phyloP scores from a whole-genome alignment of 352 stramenopile species.

The Peronospora tabacina region DNA sequence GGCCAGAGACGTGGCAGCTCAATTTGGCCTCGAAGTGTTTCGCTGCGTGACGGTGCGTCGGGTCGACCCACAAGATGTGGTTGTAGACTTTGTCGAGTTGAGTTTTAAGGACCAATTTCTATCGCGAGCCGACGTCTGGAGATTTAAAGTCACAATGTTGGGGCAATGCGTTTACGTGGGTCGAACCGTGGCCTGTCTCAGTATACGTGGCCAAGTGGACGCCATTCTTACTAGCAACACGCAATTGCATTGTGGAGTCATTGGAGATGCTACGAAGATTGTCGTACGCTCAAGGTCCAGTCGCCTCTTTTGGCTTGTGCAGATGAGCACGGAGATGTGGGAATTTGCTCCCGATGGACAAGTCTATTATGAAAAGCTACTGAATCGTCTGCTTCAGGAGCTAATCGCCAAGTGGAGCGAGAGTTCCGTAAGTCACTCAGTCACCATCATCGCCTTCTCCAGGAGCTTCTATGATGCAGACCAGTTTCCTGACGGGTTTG shows the following conservation, averaged over 20 bases:
- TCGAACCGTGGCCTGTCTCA: conserved; percentile 51
- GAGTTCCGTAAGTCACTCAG: conserved; percentile 79
- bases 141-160: conserved; percentile 76
- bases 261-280: conserved; percentile 94
- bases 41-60: conserved; percentile 45
- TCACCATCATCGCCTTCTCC: conserved; percentile 90
- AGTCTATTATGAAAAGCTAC: conserved; percentile 89
- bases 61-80: conserved; percentile 48
- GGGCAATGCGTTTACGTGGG: conserved; percentile 74
- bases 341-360: conserved; percentile 83
- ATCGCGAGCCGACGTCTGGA: conserved; percentile 85
- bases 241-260: conserved; percentile 85
- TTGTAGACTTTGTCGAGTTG: conserved; percentile 81
- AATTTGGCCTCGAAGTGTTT: conserved; percentile 68
- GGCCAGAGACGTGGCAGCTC: conserved; percentile 59
- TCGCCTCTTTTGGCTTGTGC: conserved; percentile 95
- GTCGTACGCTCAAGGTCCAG: conserved; percentile 92
- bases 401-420: conserved; percentile 84
- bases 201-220: conserved; percentile 88
- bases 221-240: conserved; percentile 73
- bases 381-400: conserved; percentile 65
- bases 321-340: conserved; percentile 95
- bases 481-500: conserved; percentile 55
- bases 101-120: conserved; percentile 90
- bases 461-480: conserved; percentile 77